These are phyloP conservation scores for Clonostachys sp. DNA, from an alignment of 2,329 filamentous ascomycete genomes.

Conservation along the genomic window DNA sequence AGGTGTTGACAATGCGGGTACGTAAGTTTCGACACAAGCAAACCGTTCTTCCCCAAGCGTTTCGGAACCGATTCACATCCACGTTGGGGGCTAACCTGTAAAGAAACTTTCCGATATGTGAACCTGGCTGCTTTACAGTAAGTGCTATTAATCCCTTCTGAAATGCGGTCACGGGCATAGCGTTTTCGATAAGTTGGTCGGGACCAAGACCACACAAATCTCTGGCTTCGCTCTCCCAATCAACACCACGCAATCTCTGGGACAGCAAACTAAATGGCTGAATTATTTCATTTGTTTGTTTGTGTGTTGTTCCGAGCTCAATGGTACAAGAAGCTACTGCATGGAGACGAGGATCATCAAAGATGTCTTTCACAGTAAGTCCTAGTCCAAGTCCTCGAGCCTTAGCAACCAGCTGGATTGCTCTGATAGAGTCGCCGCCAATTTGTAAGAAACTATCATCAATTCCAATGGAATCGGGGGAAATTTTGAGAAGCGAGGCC, in stretches of 20 bases:
- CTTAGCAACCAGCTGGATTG: conserved; percentile 8
- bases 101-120: conserved; percentile 9
- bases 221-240: neutral
- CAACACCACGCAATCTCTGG: too few relatives aligned
- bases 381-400: conserved; percentile 1
- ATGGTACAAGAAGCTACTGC: neutral
- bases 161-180: conserved; percentile 27
- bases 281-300: too few relatives aligned
- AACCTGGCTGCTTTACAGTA: conserved; percentile 12
- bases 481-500: conserved; percentile 6
- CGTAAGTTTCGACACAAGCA: conserved; percentile 7
- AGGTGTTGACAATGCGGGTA: conserved; percentile 8
- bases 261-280: too few relatives aligned
- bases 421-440: conserved; percentile 14
- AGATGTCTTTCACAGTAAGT: conserved; percentile 4
- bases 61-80: conserved; percentile 6
- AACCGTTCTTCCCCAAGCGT: conserved; percentile 9
- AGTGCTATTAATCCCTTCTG: conserved; percentile 29
- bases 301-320: neutral
- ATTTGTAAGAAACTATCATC: conserved; percentile 10
- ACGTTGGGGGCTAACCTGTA: conserved; percentile 4
- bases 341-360: conserved; percentile 3
- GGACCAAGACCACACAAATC: neutral
- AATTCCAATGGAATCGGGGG: conserved; percentile 4
- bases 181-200: conserved; percentile 15